phyloP scores from a whole-genome alignment of 2,329 filamentous ascomycete species.

The Coniochaeta prunicola region DNA sequence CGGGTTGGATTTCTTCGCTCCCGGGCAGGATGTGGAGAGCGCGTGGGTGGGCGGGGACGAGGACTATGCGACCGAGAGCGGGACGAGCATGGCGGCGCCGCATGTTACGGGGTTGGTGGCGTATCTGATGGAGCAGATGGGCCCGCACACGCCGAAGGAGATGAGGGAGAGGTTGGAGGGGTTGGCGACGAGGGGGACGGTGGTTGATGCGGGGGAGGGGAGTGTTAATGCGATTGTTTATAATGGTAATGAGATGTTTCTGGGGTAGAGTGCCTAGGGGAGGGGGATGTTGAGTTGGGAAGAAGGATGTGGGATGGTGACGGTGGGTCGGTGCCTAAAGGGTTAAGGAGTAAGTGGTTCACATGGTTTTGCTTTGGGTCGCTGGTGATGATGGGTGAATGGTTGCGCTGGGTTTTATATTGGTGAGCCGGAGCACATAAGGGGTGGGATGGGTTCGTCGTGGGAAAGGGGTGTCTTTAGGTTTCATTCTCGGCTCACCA shows the following conservation, averaged over 20 bases:
- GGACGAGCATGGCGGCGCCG: slow-evolving; percentile 36
- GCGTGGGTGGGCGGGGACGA: slow-evolving; percentile 32
- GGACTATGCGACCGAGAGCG: slow-evolving; percentile 27
- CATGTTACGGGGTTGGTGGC: slow-evolving; percentile 34
- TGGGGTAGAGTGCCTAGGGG: neutral
- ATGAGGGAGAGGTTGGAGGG: slow-evolving; percentile 6
- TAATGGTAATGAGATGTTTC: slow-evolving; percentile 9
- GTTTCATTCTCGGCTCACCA: too few species aligned
- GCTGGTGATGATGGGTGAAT: neutral
- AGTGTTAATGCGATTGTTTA: slow-evolving; percentile 12
- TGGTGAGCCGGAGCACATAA: neutral
- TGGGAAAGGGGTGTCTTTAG: neutral
- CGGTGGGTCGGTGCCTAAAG: neutral
- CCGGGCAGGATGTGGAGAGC: slow-evolving; percentile 30
- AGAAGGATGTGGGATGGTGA: neutral
- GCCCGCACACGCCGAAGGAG: slow-evolving; percentile 20
- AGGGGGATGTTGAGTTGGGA: too few species aligned
- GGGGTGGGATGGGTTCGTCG: neutral
- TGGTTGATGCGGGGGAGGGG: slow-evolving; percentile 6
- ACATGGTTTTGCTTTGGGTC: neutral
- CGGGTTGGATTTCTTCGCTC: slow-evolving; percentile 32
- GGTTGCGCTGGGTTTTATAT: neutral
- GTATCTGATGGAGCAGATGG: slow-evolving; percentile 40
- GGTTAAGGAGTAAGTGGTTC: neutral
- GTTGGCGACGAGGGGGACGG: slow-evolving; percentile 5